These are phyloP conservation scores for Xylaria grammica DNA, from an alignment of 495 filamentous ascomycete species.

Conservation along the genomic window DNA sequence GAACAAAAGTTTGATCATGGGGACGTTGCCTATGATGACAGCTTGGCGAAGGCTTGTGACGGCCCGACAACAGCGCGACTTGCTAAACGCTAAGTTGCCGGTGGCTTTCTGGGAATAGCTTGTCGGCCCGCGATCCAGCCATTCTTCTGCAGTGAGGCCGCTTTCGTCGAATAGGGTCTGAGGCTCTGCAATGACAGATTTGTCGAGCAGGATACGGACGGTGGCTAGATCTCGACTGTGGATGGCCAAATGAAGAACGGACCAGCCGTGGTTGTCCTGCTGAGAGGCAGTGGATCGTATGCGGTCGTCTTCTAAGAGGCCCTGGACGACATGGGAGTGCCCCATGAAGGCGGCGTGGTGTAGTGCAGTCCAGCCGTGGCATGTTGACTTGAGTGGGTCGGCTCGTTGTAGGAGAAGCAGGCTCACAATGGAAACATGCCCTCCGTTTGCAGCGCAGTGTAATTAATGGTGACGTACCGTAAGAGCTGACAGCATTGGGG, in stretches of 20 bases:
- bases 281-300: constrained; percentile 35
- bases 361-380: constrained; percentile 29
- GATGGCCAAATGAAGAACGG: constrained; percentile 41
- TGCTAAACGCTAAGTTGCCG: constrained; percentile 32
- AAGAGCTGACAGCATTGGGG: constrained; percentile 37
- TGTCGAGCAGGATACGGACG: constrained; percentile 34
- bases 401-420: constrained; percentile 32
- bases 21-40: constrained; percentile 33
- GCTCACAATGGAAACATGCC: constrained; percentile 36
- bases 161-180: constrained; percentile 34
- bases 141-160: constrained; percentile 42
- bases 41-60: constrained; percentile 37
- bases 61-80: constrained; percentile 40
- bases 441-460: constrained; percentile 43
- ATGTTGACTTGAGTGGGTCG: constrained; percentile 38
- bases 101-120: constrained; percentile 40
- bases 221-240: constrained; percentile 37
- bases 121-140: constrained; percentile 34
- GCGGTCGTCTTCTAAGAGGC: constrained; percentile 27
- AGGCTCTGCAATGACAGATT: constrained; percentile 32
- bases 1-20: constrained; percentile 37
- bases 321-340: constrained; percentile 27
- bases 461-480: constrained; percentile 40
- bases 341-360: constrained; percentile 28
- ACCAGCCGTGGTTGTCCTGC: constrained; percentile 44